Base-by-base conservation (phyloP, 208 protist genomes). In the Trypanosoma cruzi region DNA sequence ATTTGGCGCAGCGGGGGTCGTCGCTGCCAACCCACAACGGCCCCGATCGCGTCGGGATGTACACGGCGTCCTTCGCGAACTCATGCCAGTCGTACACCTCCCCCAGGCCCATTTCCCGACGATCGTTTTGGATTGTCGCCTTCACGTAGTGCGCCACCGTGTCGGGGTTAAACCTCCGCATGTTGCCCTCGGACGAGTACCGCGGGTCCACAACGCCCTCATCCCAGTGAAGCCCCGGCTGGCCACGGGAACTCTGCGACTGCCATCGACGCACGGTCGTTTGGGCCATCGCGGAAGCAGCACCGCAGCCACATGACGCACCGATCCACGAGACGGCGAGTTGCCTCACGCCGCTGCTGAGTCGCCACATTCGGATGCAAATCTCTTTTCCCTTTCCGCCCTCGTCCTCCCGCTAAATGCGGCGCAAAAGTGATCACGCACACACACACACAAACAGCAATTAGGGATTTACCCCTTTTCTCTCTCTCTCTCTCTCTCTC, bases 141-240 rank as follows among this genome's bases (percentile, higher is more conserved):
- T 88, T 92, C 10, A 96, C 90, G 64, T 92, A 93, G 73, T 96
- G 90, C 40, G 90, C 79, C 81, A 92, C 91, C 58, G 90, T 96
- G 44, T 92, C 87, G 0, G 90, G 73, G 57, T 96, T 93, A 4
- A 96, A 82, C 46, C 71, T 78, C 16, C 87, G 83, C 86, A 86
- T 86, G 75, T 90, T 90, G 20, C 66, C 60, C 54, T 85, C 75
- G 1, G 86, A 84, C 4, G 87, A 83, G 72, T 88, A 89, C 29
- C 90, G 85, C 4, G 85, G 85, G 54, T 93, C 87, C 10, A 93
- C 71, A n/a, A 78, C 59, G 64, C 90, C 87, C 14, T 96, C 90
- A 34, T 86, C 76, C 75, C 79, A 96, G 52, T 77, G 85, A 11
- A 71, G 52, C 0, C 75, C 66, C 0, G 58, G 57, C 14, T 69